Base-by-base conservation (phyloP, 768 basidiomycete species). In the Lactifluus subvellereus region DNA sequence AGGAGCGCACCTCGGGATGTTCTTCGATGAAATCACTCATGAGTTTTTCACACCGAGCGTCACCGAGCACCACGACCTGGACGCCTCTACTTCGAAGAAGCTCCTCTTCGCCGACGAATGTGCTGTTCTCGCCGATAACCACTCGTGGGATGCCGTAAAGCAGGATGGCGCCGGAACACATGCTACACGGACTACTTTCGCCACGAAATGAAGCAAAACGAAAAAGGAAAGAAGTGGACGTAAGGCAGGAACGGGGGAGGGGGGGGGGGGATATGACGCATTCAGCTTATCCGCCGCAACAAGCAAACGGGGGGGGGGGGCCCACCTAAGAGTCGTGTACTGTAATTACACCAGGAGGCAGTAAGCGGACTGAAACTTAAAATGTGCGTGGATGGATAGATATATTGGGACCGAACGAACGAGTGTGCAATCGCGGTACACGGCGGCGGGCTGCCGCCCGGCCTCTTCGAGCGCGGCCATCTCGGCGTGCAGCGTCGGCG, bases 111-210 rank as follows among this genome's bases (percentile, higher is more conserved):
- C 83, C 84, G 16, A 78, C 64, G 67, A 80, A 84, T 42, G 77
- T 87, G 18, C 64, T 51, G 65, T 86, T 84, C 70, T 87, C 86
- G 18, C 85, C 85, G 52, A 88, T 82, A 11, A 88, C 84, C 8
- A 86, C 80, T 6, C 85, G 78, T 5, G 83, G 82, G 45, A 88
- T 86, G 51, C 80, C 80, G 72, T 84, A 86, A 10, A 86, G 74
- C n/a, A 84, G 62, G 30, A 84, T 81, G 1, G 85, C 80, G 8
- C 85, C 86, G 1, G 80, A 78, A 68, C 86, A 87, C 86, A 87
- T 86, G 57, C 74, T 78, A 68, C 86, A 87, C 2, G 86, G 87
- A 49, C 82, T 30, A 52, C 82, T 68, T 66, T 10, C 27, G 64
- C 68, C 10, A 53, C 64, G 68, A 66, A 38, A 61, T 1, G 27